A percentile compares a stretch with the other conserved stretches of the same genome.
Conservation (phyloP, 352 stramenopile species). For the Phytophthora foliorum region DNA sequence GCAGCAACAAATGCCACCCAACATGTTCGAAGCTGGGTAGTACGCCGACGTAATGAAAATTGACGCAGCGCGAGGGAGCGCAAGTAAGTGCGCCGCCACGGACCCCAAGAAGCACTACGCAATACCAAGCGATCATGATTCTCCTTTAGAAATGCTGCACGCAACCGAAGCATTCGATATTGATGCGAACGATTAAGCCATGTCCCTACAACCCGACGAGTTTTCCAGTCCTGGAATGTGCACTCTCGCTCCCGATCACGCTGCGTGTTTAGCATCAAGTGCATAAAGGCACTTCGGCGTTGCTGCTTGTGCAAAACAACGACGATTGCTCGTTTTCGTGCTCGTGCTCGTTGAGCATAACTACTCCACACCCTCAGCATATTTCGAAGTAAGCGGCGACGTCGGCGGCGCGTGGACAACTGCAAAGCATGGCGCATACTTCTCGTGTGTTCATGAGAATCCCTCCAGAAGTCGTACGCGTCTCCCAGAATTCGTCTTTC, state of each 20-base stretch:
- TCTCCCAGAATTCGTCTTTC: constrained; percentile 22
- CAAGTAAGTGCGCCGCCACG: constrained; percentile 23
- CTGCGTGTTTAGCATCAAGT: constrained; percentile 3
- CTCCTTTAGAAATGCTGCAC: constrained; percentile 32
- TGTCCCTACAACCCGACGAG: constrained; percentile 27
- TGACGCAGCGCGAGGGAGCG: neutral
- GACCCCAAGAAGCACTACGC: constrained; percentile 13
- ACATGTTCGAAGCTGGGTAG: neutral
- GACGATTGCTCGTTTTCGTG: constrained; percentile 16
- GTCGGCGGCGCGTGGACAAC: constrained; percentile 21
- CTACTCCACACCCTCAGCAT: constrained; percentile 21
- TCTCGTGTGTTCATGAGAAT: constrained; percentile 18
- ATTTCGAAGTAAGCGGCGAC: constrained; percentile 21
- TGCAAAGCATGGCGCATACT: constrained; percentile 23
- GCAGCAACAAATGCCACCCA: constrained; percentile 29
- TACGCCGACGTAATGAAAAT: constrained; percentile 13
- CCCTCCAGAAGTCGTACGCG: constrained; percentile 29
- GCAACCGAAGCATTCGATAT: constrained; percentile 24
- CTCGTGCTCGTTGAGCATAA: neutral
- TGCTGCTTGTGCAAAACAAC: constrained; percentile 20
- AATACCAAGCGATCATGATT: constrained; percentile 26
- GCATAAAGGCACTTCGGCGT: constrained; percentile 22
- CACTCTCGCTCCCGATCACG: constrained; percentile 10
- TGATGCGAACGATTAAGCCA: constrained; percentile 29
- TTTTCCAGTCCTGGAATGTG: constrained; percentile 27